Evolutionary conservation across 148 eudicot species (phyloP).

Genomic region (Nyssa sinensis): DNA sequence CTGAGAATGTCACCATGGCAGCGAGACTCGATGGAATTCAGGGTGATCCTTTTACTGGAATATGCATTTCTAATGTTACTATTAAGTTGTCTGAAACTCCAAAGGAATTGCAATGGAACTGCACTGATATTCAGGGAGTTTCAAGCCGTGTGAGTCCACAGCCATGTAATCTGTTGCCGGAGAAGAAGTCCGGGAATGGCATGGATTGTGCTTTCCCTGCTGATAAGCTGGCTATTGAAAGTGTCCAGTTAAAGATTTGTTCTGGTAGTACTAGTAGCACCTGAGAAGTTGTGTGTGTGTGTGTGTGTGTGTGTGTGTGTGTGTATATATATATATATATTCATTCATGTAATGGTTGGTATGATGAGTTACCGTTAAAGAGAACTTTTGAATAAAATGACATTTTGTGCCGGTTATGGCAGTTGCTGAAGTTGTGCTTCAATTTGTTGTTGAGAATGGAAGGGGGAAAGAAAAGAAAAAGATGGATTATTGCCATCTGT

Average conservation of each 20-base stretch:
- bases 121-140: slow-evolving; percentile 60
- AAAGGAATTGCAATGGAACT: slow-evolving; percentile 71
- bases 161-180: slow-evolving; percentile 55
- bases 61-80: slow-evolving; percentile 74
- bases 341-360: too few relatives aligned
- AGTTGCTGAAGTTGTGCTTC: too few relatives aligned
- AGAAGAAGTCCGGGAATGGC: slow-evolving; percentile 11
- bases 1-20: slow-evolving; percentile 63
- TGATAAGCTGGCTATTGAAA: slow-evolving; percentile 64
- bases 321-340: too few relatives aligned
- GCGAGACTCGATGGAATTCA: slow-evolving; percentile 63
- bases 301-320: too few relatives aligned
- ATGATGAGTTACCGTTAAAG: too few relatives aligned
- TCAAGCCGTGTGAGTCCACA: slow-evolving; percentile 52
- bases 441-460: too few relatives aligned
- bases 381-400: too few relatives aligned
- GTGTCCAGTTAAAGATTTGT: slow-evolving; percentile 56
- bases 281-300: too few relatives aligned
- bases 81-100: slow-evolving; percentile 39
- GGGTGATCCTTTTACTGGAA: slow-evolving; percentile 59
- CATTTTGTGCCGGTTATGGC: too few relatives aligned
- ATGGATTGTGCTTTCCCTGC: slow-evolving; percentile 51
- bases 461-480: too few relatives aligned
- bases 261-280: not conserved
- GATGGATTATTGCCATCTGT: too few relatives aligned